Evolutionary conservation across 2,329 filamentous ascomycete genomes (phyloP).

Genomic region (Trichophaea hybrida): DNA sequence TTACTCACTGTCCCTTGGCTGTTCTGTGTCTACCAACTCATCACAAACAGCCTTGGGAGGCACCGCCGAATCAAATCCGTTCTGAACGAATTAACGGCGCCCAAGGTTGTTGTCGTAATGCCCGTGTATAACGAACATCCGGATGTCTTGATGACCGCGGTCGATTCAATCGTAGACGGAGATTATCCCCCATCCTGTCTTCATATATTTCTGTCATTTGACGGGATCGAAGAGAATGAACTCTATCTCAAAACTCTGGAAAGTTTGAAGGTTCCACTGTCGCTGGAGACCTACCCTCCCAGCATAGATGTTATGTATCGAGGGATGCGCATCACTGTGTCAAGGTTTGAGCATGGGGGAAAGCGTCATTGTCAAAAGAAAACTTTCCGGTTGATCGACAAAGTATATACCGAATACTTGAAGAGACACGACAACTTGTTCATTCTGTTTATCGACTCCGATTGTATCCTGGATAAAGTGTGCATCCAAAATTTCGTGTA

Average conservation of each 20-base stretch:
- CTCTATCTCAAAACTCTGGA: constrained; percentile 76
- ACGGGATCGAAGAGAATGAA: constrained; percentile 78
- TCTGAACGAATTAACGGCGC: constrained; percentile 70
- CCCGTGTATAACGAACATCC: constrained; percentile 89
- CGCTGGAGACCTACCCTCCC: constrained; percentile 62
- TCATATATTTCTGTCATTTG: constrained; percentile 90
- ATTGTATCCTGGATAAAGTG: constrained; percentile 80
- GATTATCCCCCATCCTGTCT: constrained; percentile 87
- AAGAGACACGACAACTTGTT: constrained; percentile 83
- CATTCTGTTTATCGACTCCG: constrained; percentile 91
- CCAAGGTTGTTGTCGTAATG: constrained; percentile 93
- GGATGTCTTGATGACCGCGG: constrained; percentile 65
- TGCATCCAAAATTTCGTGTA: constrained; percentile 97
- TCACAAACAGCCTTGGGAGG: constrained; percentile 72
- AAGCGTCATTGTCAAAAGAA: constrained; percentile 89
- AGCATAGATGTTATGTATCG: constrained; percentile 84
- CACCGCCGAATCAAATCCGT: constrained; percentile 69
- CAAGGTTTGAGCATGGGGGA: constrained; percentile 80
- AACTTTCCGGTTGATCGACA: constrained; percentile 86
- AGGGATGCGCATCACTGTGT: constrained; percentile 72
- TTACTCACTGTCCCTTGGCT: constrained; percentile 82
- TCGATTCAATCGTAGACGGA: constrained; percentile 84
- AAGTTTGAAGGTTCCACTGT: constrained; percentile 66
- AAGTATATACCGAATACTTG: constrained; percentile 75
- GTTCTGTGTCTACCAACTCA: constrained; percentile 80